A percentile compares a stretch with the other conserved stretches of the same genome.
Evolutionary conservation across 2,329 filamentous ascomycete genomes (phyloP).

Genomic region (Magnaporthiopsis rhizophila): DNA sequence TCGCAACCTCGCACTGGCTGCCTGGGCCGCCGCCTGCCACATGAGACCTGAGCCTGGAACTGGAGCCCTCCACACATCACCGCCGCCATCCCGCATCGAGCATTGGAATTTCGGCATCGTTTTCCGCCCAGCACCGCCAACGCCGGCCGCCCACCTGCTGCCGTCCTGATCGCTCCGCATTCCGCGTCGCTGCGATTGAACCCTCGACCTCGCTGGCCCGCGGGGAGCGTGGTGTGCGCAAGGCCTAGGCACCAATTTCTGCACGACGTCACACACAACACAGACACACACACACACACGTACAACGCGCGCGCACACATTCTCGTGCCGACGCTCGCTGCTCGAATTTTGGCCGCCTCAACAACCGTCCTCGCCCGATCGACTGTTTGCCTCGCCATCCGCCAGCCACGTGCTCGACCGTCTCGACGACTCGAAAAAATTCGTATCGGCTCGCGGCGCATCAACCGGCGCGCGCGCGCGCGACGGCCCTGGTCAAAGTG

Average conservation of each 20-base stretch:
- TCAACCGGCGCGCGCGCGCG: constrained; percentile 21
- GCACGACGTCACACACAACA: background rate
- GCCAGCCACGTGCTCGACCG: background rate
- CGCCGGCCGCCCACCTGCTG: background rate
- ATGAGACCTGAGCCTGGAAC: background rate
- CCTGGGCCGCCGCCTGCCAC: background rate
- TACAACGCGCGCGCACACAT: background rate
- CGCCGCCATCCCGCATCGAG: background rate
- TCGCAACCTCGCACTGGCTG: background rate
- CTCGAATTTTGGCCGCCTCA: background rate
- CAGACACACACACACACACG: background rate
- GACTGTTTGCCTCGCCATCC: background rate
- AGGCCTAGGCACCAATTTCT: background rate
- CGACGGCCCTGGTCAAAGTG: constrained; percentile 31
- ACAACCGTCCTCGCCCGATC: background rate
- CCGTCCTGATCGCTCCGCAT: background rate
- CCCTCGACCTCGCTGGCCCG: background rate
- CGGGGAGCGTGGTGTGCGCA: background rate
- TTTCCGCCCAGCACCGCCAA: background rate
- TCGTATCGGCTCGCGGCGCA: constrained; percentile 22
- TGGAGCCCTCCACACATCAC: background rate
- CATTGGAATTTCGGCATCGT: background rate
- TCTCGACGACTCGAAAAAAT: background rate
- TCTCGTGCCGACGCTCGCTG: background rate
- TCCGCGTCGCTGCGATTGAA: background rate